Base-by-base conservation (phyloP, 2,329 filamentous ascomycete genomes). In the Aspergillus novoparasiticus region DNA sequence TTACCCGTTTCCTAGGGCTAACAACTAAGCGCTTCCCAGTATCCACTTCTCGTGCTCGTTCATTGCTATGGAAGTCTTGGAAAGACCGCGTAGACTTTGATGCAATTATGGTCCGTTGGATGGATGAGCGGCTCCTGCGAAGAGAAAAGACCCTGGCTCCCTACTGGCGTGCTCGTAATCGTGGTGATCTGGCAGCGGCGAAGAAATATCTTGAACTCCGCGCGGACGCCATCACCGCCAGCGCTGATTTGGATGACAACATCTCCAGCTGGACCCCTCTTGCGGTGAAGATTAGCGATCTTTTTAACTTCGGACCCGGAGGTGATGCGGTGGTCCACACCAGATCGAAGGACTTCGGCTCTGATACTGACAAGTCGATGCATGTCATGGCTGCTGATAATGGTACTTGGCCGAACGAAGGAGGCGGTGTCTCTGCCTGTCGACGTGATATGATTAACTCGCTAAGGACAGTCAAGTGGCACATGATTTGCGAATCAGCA, bases 361-460 rank as follows among this genome's bases (percentile, higher is more conserved):
- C 74, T 11, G 83, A 85, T 64, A 85, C 81, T 1, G 73, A 79
- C 14, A 78, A 82, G 30, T 80, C 77, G 4, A 78, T 85, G 4
- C 84, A 84, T 36, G 82, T 85, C 58, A 81, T 85, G 65, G 83
- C 84, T 58, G 77, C 79, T 23, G 83, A 85, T 66, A 84, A 79
- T 26, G 83, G 83, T 14, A 85, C 82, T 64, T 84, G 82, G 82
- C 82, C 82, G 2, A 82, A 83, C 62, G 81, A 82, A 63, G 83
- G 83, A 39, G 84, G 84, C 62, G 84, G 84, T 67, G 84, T 86
- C 16, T 85, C 84, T 43, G 84, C 84, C 61, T 86, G 84, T 73
- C 78, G 84, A 46, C 79, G 84, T 50, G 84, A 86, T 68, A 78
- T 86, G 71, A 83, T 86, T 70, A 84, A 86, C 67, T 82, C 81